Evolutionary conservation across 2,329 filamentous ascomycete genomes (phyloP), one percentile per base, ranked within the genome.

Genomic region (Hypoxylon sp.): DNA sequence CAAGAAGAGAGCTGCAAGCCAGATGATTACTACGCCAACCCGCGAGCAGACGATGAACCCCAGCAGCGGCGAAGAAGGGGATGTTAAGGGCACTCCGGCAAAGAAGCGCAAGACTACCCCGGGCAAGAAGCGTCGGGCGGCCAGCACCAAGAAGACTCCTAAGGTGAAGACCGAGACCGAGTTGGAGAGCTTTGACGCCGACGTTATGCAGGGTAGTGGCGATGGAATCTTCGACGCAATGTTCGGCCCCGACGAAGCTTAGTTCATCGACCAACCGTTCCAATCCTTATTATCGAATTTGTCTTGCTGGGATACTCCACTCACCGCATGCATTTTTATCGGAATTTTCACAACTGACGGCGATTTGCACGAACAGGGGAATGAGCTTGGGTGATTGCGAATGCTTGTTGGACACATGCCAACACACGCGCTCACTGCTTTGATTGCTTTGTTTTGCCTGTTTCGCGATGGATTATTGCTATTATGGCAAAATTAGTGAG

Each of bases 31-130:
- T 6, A 14, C 13, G 6, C 25, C 17, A 6, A 32, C 14, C 10
- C 19, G 21, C 23, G 45, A 57, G 45, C 43, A 34, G 5, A 9
- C 13, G 19, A 11, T n/a, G 14, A 38, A n/a, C 14, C 28, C 49
- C n/a, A 4, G 17, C 23, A 50, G 32, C 19, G 55, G 41, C 5
- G 49, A 59, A 10, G 55, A 59, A 17, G 62, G 38, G 9, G 62
- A 65, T 50, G 43, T 28, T 46, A 55, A 60, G 30, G 25, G n/a
- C 28, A 48, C 62, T 2, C 41, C 49, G 3, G 13, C 30, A 23
- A 65, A 60, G 62, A 59, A 60, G 36, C 48, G 55, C 30, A 55
- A 53, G 55, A 13, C 6, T 5, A 13, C 19, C 4, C 19, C 28
- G 3, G 41, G 3, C 9, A 59, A 55, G 43, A 58, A 49, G 43